Evolutionary conservation across 352 stramenopile species (phyloP).

Genomic region (Stephanocyclus meneghinianus): DNA sequence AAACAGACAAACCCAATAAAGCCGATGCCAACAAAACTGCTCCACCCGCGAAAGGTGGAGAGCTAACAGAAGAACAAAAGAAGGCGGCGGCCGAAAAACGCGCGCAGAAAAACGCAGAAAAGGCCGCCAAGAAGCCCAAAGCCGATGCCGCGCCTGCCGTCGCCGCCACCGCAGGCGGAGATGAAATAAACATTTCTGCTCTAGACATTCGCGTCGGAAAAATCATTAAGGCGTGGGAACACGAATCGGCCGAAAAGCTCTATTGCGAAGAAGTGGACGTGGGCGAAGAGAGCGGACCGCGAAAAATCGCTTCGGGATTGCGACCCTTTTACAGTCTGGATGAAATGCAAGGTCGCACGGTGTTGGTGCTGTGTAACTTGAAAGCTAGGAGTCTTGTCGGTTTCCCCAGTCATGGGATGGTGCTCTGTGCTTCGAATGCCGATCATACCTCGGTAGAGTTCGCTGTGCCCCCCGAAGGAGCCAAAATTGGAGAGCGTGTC

Average conservation of each 20-base stretch:
- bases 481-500: slow-evolving; percentile 89
- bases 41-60: slow-evolving; percentile 9
- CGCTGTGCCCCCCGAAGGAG: slow-evolving; percentile 83
- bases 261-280: slow-evolving; percentile 99
- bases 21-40: not conserved
- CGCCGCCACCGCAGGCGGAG: not conserved
- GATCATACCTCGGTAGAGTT: slow-evolving; percentile 71
- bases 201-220: slow-evolving; percentile 79
- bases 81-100: slow-evolving; percentile 48
- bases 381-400: slow-evolving; percentile 93
- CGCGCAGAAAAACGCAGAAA: slow-evolving; percentile 43
- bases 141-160: slow-evolving; percentile 4
- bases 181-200: slow-evolving; percentile 66
- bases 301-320: slow-evolving; percentile 93
- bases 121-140: slow-evolving; percentile 13
- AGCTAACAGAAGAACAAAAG: slow-evolving; percentile 44
- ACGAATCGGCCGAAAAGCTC: slow-evolving; percentile 90
- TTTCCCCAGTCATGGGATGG: slow-evolving; percentile 96
- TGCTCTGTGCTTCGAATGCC: slow-evolving; percentile 86
- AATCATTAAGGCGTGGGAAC: slow-evolving; percentile 83
- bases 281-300: slow-evolving; percentile 87
- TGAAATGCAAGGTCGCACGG: slow-evolving; percentile 90
- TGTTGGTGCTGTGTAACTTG: slow-evolving; percentile 97
- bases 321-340: slow-evolving; percentile 92
- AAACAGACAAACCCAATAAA: slow-evolving; percentile 2